Evolutionary conservation across 805 yeast genomes (phyloP).

Genomic region (Candida andamanensis): DNA sequence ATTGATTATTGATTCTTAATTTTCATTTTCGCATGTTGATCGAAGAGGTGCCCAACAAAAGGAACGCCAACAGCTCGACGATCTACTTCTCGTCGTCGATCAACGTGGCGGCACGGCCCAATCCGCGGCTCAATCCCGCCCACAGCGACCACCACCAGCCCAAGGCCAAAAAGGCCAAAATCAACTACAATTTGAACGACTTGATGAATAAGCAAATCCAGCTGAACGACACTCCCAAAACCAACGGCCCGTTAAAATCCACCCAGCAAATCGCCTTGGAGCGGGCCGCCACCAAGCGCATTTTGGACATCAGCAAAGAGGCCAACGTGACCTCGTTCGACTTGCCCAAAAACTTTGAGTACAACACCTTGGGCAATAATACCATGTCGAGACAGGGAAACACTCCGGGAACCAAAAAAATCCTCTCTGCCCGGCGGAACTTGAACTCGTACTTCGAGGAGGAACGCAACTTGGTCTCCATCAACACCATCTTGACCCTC

Average conservation of each 20-base stretch:
- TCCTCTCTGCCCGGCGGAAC: constrained; percentile 38
- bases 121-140: constrained; percentile 11
- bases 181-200: constrained; percentile 39
- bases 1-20: no score
- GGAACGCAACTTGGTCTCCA: constrained; percentile 38
- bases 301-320: constrained; percentile 32
- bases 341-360: constrained; percentile 36
- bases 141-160: constrained; percentile 16
- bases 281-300: constrained; percentile 30
- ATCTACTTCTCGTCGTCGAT: constrained; percentile 38
- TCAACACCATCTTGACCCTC: constrained; percentile 36
- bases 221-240: constrained; percentile 18
- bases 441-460: constrained; percentile 42
- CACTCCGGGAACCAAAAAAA: constrained; percentile 40
- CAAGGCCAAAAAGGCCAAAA: constrained; percentile 35
- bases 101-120: constrained; percentile 37
- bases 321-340: constrained; percentile 28
- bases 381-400: constrained; percentile 28
- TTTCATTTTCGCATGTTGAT: constrained; percentile 27
- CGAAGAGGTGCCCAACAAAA: constrained; percentile 37
- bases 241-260: constrained; percentile 35
- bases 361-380: constrained; percentile 20
- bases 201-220: constrained; percentile 40
- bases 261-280: constrained; percentile 40
- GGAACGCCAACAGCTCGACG: constrained; percentile 28